Evolutionary conservation across 352 stramenopile genomes (phyloP).

Genomic region (Phytophthora macrochlamydospora): DNA sequence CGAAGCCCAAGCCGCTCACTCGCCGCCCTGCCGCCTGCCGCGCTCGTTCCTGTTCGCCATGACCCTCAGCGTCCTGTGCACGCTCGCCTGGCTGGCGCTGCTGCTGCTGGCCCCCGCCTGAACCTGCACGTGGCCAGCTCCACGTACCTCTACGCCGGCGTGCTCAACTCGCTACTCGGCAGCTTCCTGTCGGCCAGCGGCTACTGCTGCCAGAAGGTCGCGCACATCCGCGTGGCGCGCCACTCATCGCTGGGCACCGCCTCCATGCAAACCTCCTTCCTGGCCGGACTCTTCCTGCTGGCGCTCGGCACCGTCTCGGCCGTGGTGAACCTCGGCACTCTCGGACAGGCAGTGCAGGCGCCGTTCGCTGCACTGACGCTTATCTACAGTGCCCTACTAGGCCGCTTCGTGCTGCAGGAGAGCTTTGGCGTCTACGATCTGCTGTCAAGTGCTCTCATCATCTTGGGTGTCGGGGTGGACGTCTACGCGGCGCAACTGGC

Average conservation of each 20-base stretch:
- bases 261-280: constrained; percentile 66
- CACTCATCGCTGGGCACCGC: constrained; percentile 56
- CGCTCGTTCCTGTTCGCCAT: constrained; percentile 58
- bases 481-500: constrained; percentile 63
- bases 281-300: constrained; percentile 61
- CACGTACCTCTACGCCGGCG: constrained; percentile 65
- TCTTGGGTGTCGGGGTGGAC: constrained; percentile 63
- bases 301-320: constrained; percentile 72
- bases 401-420: constrained; percentile 67
- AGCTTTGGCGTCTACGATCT: constrained; percentile 53
- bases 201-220: constrained; percentile 84
- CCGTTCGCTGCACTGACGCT: constrained; percentile 82
- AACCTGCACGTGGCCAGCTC: constrained; percentile 27
- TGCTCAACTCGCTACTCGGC: constrained; percentile 77
- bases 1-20: not conserved
- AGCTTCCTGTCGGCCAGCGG: constrained; percentile 79
- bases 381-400: constrained; percentile 78
- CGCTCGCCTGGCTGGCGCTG: constrained; percentile 53
- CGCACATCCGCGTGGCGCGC: constrained; percentile 60
- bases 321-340: constrained; percentile 72
- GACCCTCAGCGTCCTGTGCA: constrained; percentile 44
- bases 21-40: constrained; percentile 36
- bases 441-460: constrained; percentile 65
- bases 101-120: constrained; percentile 52
- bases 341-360: constrained; percentile 77